These are phyloP conservation scores for Vitis vinifera DNA, from an alignment of 164 flowering plant genomes.

Conservation along the genomic window ASM3070453v1 NC_081815.1:12211001-12211500, in stretches of 20 bases:
- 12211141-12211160: constrained; percentile 93
- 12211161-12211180: constrained; percentile 98
- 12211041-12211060: not conserved
- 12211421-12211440: constrained; percentile 86
- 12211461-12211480: constrained; percentile 99
- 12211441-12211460: constrained; percentile 87
- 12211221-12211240: not conserved
- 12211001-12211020: not conserved
- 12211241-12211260: not conserved
- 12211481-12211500: constrained; percentile 99
- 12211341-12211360: not conserved
- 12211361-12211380: constrained; percentile 3
- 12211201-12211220: not conserved
- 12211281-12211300: too few relatives aligned
- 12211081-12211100: constrained; percentile 19
- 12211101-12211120: constrained; percentile 98
- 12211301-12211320: constrained; percentile 2
- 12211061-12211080: not conserved
- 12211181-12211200: constrained; percentile 79
- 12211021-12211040: not conserved
- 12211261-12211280: not conserved
- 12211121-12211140: constrained; percentile 99
- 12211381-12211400: constrained; percentile 87
- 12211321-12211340: not conserved
- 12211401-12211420: constrained; percentile 91